Base-by-base conservation (phyloP, 805 yeast species). In the Wickerhamiella vanderwaltii region DNA sequence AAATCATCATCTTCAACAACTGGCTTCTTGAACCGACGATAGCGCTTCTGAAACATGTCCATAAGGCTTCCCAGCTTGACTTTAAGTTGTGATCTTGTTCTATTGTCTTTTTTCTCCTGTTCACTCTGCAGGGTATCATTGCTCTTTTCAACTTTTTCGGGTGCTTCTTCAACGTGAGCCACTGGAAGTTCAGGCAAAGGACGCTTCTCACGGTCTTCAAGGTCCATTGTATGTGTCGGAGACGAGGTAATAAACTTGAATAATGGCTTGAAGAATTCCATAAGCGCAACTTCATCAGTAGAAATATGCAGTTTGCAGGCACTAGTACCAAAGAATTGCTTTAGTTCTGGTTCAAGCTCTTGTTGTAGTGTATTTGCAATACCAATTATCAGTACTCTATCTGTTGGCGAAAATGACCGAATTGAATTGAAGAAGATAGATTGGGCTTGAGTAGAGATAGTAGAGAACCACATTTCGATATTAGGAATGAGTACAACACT, bases 1-100 rank as follows among this genome's bases (percentile, higher is more conserved):
- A 88, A 64, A 11, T 69, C 65, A 13, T 69, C 64, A 48, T 86
- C 95, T 44, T 88, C 97, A 43, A 91, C 74, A 0, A 82, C 68
- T 0, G 98, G 97, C 54, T 87, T 91, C 53, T 78, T 79, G 65
- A 91, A 91, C 43, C 95, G 67, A 54, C 85, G 85, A 58, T 88
- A 91, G 36, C 96, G 69, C 44, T 67, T 75, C 57, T 87, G 86
- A 65, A 88, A 81, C 17, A 83, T 62, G 48, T 91, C 97, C 91
- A 91, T 82, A 30, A 91, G 63, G 1, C 83, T 87, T 5, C 94
- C 78, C 23, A 91, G 66, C 58, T 82, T 86, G 45, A 91, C 75
- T 59, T 88, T 91, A 44, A 91, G 63, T 12, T 82, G 68, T 57
- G 88, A 88, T 57, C 86, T 86, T 45, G 88, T 64, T 52, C 80